Evolutionary conservation across 305 asterid species (phyloP), one percentile per base, ranked within the genome.

Genomic region (Ruellia speciosa): DNA sequence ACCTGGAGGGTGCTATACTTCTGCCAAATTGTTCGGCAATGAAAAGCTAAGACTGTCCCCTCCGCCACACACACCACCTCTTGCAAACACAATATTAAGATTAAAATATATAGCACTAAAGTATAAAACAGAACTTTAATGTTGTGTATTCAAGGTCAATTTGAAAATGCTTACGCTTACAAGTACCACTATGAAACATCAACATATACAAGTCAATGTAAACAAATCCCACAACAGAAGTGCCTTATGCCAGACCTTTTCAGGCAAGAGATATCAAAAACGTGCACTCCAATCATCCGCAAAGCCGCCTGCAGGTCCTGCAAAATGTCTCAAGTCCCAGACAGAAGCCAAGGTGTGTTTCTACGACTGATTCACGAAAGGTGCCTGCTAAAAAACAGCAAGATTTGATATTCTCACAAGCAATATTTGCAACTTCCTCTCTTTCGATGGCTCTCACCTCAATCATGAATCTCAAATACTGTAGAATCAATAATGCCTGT

Each of bases 81-180:
- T 78, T 85, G 94, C 89, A 79, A 77, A 77, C 71, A 81, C 73
- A 79, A 72, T 72, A 60, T 58, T 66, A 81, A 68, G 68, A 76
- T 74, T 68, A 69, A 71, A 71, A 76, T 54, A 72, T 72, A 65
- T 57, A 71, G 68, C 50, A 67, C 68, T 41, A 66, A 59, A 14
- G n/a, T n/a, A 33, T 50, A 20, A 52, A 58, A 17, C 53, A 64
- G 31, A 64, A 59, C 65, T 59, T 47, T 9, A 33, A 14, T 54
- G 43, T n/a, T 54, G 15, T 5, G 18, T 54, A 54, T 28, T 47
- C 52, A 47, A 47, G 11, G 14, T 47, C 52, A 47, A 47, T 5
- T 58, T 12, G 3, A 14, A 58, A 45, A 58, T 24, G 40, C 47
- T 28, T 41, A 58, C 63, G 40, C 47, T 28, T 41, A 58, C 63